Percentiles rank a stretch among this genome's conserved stretches.
Conservation (phyloP, 2,329 filamentous ascomycete species). For the Acrocalymma vagum region DNA sequence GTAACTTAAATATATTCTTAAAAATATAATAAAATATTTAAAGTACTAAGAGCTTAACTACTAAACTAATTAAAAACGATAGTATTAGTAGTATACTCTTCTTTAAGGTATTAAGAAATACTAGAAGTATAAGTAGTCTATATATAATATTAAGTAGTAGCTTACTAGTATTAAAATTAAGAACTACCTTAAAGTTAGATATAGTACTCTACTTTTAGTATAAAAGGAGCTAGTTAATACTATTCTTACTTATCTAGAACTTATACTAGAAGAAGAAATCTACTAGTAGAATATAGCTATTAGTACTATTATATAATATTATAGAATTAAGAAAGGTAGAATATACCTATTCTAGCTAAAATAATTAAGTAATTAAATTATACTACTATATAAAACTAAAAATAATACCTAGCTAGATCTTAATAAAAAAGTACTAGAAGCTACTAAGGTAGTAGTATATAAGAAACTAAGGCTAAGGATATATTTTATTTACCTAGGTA, state of each 20-base stretch:
- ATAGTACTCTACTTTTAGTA: background rate
- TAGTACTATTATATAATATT: too few species aligned
- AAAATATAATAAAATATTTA: slow-evolving; percentile 10
- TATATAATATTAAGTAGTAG: slow-evolving; percentile 17
- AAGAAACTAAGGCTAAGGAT: slow-evolving; percentile 11
- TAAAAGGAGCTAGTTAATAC: too few species aligned
- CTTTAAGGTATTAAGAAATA: too few species aligned
- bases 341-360: too few species aligned
- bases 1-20: slow-evolving; percentile 13
- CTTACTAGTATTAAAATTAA: slow-evolving; percentile 11
- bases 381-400: too few species aligned
- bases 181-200: slow-evolving; percentile 3
- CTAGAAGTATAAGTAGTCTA: slow-evolving; percentile 13
- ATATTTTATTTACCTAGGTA: slow-evolving; percentile 16
- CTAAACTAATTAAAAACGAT: slow-evolving; percentile 12
- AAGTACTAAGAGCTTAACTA: slow-evolving; percentile 16
- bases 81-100: too few species aligned
- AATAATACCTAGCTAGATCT: too few species aligned
- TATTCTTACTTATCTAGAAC: too few species aligned
- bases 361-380: too few species aligned
- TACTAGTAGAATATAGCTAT: too few species aligned
- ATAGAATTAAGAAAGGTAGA: too few species aligned
- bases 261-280: too few species aligned
- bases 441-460: slow-evolving; percentile 14
- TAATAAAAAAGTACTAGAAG: slow-evolving; percentile 16